phyloP scores from a whole-genome alignment of 2,329 filamentous ascomycete species.

The Balansia obtecta region DNA sequence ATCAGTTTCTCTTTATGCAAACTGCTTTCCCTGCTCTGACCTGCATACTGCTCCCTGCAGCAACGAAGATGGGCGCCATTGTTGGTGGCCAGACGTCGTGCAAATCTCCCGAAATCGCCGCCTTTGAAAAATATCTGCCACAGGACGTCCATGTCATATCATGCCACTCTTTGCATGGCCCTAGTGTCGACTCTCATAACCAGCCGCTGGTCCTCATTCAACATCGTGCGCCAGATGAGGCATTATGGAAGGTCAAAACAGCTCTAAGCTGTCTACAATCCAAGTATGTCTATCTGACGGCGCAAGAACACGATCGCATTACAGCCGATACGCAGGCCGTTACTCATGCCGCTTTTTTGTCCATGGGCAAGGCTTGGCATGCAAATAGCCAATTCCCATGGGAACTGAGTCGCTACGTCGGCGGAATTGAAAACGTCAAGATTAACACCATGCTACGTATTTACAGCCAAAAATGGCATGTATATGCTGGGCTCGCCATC shows the following conservation, averaged over 20 bases:
- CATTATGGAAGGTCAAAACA: conserved; percentile 64
- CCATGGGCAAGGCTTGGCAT: conserved; percentile 97
- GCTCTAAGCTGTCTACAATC: conserved; percentile 76
- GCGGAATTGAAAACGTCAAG: conserved; percentile 97
- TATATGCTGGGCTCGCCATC: conserved; percentile 94
- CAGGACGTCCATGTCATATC: conserved; percentile 85
- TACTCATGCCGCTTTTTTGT: conserved; percentile 91
- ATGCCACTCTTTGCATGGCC: conserved; percentile 92
- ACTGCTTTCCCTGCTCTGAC: conserved; percentile 4
- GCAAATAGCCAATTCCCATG: conserved; percentile 93
- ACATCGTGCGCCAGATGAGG: conserved; percentile 70
- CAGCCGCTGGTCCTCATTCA: conserved; percentile 91
- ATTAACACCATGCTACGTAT: conserved; percentile 97
- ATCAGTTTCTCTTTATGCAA: not conserved
- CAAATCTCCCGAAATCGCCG: conserved; percentile 90
- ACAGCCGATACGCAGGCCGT: conserved; percentile 97
- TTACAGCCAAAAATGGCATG: conserved; percentile 98
- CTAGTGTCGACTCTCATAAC: conserved; percentile 73
- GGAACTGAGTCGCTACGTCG: conserved; percentile 91
- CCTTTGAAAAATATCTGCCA: conserved; percentile 83
- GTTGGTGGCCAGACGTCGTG: conserved; percentile 97
- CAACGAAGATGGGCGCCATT: conserved; percentile 88
- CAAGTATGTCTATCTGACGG: conserved; percentile 77
- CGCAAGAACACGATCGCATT: conserved; percentile 85
- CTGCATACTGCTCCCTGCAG: conserved; percentile 31